Conservation (phyloP, 192 early-diverging fungal species). For the Coemansia interrupta region DNA sequence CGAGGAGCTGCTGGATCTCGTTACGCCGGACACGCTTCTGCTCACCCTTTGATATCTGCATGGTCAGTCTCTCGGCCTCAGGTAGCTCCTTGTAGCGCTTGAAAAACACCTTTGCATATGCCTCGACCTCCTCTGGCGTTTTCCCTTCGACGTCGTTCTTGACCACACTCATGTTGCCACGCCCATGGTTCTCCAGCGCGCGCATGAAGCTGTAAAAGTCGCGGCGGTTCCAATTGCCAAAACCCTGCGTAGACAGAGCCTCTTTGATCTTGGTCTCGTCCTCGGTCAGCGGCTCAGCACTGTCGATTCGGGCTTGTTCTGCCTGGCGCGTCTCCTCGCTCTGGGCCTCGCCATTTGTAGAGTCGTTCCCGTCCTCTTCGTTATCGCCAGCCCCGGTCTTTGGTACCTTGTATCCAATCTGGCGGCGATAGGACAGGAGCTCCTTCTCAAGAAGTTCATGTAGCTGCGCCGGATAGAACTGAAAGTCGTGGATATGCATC, state of each 20-base stretch:
- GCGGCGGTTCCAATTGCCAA: constrained; percentile 84
- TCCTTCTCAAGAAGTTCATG: constrained; percentile 80
- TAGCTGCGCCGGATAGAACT: constrained; percentile 84
- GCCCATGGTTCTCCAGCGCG: constrained; percentile 82
- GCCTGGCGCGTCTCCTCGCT: constrained; percentile 61
- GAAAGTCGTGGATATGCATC: constrained; percentile 78
- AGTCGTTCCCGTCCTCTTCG: constrained; percentile 8
- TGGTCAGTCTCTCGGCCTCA: constrained; percentile 82
- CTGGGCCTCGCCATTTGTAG: constrained; percentile 41
- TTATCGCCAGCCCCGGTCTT: constrained; percentile 45
- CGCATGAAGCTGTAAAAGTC: constrained; percentile 87
- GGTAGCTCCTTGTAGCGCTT: constrained; percentile 80
- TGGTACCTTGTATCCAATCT: constrained; percentile 70
- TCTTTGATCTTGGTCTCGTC: constrained; percentile 82
- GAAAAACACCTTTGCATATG: constrained; percentile 88
- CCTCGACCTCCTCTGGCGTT: constrained; percentile 76
- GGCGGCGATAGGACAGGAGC: constrained; percentile 65
- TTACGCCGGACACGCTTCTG: constrained; percentile 69
- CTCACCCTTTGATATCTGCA: constrained; percentile 88
- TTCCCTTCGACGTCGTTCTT: constrained; percentile 90
- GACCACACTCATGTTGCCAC: constrained; percentile 69
- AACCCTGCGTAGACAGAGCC: constrained; percentile 63
- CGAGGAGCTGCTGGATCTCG: constrained; percentile 79
- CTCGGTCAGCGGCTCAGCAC: constrained; percentile 85
- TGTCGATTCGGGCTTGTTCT: constrained; percentile 83